phyloP scores from a whole-genome alignment of 2,329 filamentous ascomycete species.

The Neonectria sp. region DNA sequence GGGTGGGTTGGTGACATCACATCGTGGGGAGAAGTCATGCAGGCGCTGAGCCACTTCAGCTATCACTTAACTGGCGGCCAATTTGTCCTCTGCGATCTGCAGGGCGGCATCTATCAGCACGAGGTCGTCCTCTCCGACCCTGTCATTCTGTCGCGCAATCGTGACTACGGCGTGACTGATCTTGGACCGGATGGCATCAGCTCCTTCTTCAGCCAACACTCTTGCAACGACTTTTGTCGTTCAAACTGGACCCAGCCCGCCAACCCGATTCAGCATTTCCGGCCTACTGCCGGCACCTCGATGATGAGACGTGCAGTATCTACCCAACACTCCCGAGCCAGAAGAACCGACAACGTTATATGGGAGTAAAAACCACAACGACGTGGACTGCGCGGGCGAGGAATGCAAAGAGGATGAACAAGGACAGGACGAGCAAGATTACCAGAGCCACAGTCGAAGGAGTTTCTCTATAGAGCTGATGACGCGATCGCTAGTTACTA shows the following conservation, averaged over 20 bases:
- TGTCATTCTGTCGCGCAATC: slow-evolving; percentile 56
- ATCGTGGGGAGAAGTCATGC: slow-evolving; percentile 56
- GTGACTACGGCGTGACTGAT: slow-evolving; percentile 57
- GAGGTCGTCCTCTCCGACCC: slow-evolving; percentile 58
- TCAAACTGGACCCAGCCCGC: slow-evolving; percentile 32
- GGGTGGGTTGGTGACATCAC: slow-evolving; percentile 53
- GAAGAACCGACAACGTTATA: no score
- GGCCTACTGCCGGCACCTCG: slow-evolving; percentile 13
- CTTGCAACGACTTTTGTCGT: slow-evolving; percentile 53
- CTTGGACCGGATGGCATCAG: slow-evolving; percentile 56
- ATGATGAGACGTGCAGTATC: slow-evolving; percentile 31
- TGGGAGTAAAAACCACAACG: no score
- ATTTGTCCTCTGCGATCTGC: slow-evolving; percentile 58
- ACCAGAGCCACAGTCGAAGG: no score
- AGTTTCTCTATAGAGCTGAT: no score
- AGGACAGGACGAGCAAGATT: no score
- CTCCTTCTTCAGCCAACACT: slow-evolving; percentile 57
- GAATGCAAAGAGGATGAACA: no score
- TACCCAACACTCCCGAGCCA: not conserved
- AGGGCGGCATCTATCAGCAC: slow-evolving; percentile 57
- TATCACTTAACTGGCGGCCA: slow-evolving; percentile 56
- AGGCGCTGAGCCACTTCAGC: slow-evolving; percentile 61
- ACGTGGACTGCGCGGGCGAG: no score
- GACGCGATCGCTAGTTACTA: no score
- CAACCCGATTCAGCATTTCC: slow-evolving; percentile 16